Evolutionary conservation across 768 basidiomycete species (phyloP).

Genomic region (Rhizopogon salebrosus): DNA sequence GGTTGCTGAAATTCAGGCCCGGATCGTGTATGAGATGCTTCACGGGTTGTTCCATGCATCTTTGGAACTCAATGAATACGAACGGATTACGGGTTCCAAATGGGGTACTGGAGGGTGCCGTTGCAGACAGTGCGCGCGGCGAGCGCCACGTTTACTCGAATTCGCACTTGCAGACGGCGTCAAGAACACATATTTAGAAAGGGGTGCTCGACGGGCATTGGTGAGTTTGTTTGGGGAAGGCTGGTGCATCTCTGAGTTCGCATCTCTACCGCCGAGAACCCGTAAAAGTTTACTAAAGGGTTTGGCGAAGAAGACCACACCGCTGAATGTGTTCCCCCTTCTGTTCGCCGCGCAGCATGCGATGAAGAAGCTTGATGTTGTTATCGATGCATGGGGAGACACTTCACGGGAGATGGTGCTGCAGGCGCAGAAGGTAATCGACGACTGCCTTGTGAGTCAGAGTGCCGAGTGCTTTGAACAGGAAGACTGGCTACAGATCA

Average conservation of each 20-base stretch:
- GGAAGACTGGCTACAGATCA: constrained; percentile 67
- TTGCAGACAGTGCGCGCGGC: constrained; percentile 77
- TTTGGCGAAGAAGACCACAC: constrained; percentile 62
- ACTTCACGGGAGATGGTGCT: constrained; percentile 56
- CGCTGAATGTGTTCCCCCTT: constrained; percentile 61
- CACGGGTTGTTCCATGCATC: constrained; percentile 88
- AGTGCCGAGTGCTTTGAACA: constrained; percentile 63
- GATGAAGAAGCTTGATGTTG: constrained; percentile 43
- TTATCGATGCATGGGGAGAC: constrained; percentile 49
- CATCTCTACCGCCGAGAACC: constrained; percentile 56
- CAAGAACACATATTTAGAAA: constrained; percentile 62
- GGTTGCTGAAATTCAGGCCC: constrained; percentile 73
- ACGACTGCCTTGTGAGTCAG: constrained; percentile 54
- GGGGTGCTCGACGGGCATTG: constrained; percentile 68
- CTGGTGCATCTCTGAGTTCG: constrained; percentile 84
- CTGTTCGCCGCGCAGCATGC: constrained; percentile 65
- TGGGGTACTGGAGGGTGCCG: constrained; percentile 85
- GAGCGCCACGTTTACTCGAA: constrained; percentile 78
- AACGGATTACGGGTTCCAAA: constrained; percentile 62
- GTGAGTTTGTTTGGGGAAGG: constrained; percentile 84
- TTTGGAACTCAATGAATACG: constrained; percentile 75
- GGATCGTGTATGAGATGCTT: constrained; percentile 83
- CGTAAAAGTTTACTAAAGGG: constrained; percentile 68
- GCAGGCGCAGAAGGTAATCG: constrained; percentile 53
- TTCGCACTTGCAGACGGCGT: constrained; percentile 79